Percentiles rank a stretch among this genome's conserved stretches.
These are phyloP conservation scores for Penicillium arizonense DNA, from an alignment of 495 filamentous ascomycete genomes.

Conservation along the genomic window DNA sequence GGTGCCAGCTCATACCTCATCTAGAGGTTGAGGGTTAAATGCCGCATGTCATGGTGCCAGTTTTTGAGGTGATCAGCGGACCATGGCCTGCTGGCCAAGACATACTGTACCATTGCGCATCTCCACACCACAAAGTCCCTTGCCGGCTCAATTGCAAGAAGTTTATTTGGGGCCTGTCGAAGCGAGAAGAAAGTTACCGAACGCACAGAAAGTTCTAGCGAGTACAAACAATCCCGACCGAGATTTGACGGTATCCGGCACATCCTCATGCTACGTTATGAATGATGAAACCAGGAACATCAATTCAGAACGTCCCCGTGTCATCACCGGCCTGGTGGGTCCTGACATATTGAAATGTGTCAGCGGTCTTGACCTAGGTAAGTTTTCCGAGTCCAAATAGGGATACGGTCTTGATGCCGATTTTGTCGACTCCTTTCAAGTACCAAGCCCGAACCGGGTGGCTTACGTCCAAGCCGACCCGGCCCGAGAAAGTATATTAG, in stretches of 20 bases:
- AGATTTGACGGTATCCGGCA: too few species aligned
- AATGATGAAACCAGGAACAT: too few species aligned
- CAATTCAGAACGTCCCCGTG: too few species aligned
- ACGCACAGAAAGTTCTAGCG: slow-evolving; percentile 41
- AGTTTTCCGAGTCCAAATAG: too few species aligned
- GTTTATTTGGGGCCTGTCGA: slow-evolving; percentile 36
- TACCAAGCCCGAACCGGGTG: background rate
- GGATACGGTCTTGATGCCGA: too few species aligned
- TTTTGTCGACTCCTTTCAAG: background rate
- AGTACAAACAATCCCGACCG: slow-evolving; percentile 16
- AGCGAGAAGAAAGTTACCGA: slow-evolving; percentile 39
- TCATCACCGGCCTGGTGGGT: background rate
- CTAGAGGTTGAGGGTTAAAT: slow-evolving; percentile 35
- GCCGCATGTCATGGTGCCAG: slow-evolving; percentile 33
- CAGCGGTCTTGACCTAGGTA: too few species aligned
- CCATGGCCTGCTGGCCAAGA: background rate
- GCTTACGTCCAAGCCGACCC: background rate
- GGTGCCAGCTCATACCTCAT: slow-evolving; percentile 41
- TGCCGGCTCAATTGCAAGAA: slow-evolving; percentile 31
- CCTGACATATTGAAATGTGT: background rate
- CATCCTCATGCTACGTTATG: too few species aligned
- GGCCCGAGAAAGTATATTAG: slow-evolving; percentile 1
- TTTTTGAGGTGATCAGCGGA: slow-evolving; percentile 2
- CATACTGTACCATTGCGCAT: slow-evolving; percentile 21
- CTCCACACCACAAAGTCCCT: slow-evolving; percentile 33